Base-by-base conservation (phyloP, 176 grass and related monocot species). In the Miscanthus lutarioriparius region DNA sequence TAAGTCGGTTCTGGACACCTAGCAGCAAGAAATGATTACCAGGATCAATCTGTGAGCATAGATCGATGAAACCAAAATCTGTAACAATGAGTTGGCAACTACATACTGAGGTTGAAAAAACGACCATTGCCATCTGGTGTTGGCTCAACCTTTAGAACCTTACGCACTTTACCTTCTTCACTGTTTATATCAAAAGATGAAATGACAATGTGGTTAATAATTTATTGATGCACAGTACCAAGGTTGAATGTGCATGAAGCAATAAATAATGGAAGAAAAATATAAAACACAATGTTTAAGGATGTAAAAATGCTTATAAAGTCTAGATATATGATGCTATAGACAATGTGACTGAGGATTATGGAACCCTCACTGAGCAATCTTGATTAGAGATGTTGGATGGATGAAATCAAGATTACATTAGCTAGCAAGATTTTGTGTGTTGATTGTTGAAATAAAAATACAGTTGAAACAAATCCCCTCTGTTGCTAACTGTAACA, bases 41-140 rank as follows among this genome's bases (percentile, higher is more conserved):
- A 73, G 16, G 16, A 45, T 86, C 22, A 86, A 36, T 56, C 54
- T 66, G 27, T n/a, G 45, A 83, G 13, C 22, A 65, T 11, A 83
- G 10, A 73, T 36, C 16, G 8, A 67, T 74, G 48, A 27, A 72
- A 72, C 71, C 41, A 47, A 17, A 85, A 70, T 56, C 0, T 84
- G 58, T 7, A 49, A 44, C 4, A 65, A 27, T 22, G 13, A 71
- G 80, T 78, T 66, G n/a, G 17, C 1, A 23, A 66, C 36, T 36
- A 86, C 87, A 78, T 98, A 98, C 96, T 98, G 40, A 98, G 96
- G 91, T 95, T 98, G 82, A 98, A 98, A 89, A 95, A 94, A 14
- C 89, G 89, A n/a, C 96, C 86, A 56, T 89, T 95, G 79, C 96
- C 93, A 92, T 98, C 96, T 70, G 93, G 96, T 70, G 94, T 92